A percentile compares a stretch with the other conserved stretches of the same genome.
phyloP scores from a whole-genome alignment of 2,329 filamentous ascomycete genomes.

The Talaromyces sp. region DNA sequence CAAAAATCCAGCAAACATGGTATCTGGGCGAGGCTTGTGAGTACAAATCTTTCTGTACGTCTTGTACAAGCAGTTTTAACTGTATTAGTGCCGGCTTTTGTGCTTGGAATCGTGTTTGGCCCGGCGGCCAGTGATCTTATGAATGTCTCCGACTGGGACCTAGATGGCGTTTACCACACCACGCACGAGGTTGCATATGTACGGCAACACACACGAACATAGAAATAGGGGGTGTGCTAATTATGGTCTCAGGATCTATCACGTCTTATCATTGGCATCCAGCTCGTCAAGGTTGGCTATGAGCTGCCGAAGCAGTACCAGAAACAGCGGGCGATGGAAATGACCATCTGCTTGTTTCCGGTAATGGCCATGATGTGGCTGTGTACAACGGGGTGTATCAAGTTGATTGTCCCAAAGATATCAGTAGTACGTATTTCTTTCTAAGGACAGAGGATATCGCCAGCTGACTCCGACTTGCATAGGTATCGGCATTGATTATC shows the following conservation, averaged over 20 bases:
- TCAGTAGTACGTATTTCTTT: constrained; percentile 33
- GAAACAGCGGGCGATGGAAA: constrained; percentile 46
- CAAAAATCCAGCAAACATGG: constrained; percentile 34
- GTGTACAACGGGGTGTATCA: constrained; percentile 51
- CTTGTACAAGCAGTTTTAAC: constrained; percentile 5
- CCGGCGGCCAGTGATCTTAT: constrained; percentile 53
- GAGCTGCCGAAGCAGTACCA: constrained; percentile 57
- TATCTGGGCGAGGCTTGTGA: constrained; percentile 37
- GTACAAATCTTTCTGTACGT: constrained; percentile 4
- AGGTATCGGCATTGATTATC: constrained; percentile 52
- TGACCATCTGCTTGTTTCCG: constrained; percentile 52
- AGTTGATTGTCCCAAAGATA: constrained; percentile 52
- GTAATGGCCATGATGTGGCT: constrained; percentile 62
- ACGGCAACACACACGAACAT: neutral
- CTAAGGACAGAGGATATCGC: neutral
- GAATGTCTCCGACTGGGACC: constrained; percentile 37
- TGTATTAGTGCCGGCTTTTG: constrained; percentile 50
- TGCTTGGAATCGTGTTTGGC: constrained; percentile 51
- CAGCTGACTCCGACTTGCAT: neutral
- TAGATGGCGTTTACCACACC: constrained; percentile 25
- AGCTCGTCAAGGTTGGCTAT: constrained; percentile 60
- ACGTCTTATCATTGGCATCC: constrained; percentile 58
- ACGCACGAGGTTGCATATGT: constrained; percentile 39
- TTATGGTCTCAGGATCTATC: constrained; percentile 38
- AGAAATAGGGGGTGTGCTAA: constrained; percentile 7